Evolutionary conservation across 192 early-diverging fungal genomes (phyloP), one percentile per base, ranked within the genome.

Genomic region (Chytriomyces sp.): DNA sequence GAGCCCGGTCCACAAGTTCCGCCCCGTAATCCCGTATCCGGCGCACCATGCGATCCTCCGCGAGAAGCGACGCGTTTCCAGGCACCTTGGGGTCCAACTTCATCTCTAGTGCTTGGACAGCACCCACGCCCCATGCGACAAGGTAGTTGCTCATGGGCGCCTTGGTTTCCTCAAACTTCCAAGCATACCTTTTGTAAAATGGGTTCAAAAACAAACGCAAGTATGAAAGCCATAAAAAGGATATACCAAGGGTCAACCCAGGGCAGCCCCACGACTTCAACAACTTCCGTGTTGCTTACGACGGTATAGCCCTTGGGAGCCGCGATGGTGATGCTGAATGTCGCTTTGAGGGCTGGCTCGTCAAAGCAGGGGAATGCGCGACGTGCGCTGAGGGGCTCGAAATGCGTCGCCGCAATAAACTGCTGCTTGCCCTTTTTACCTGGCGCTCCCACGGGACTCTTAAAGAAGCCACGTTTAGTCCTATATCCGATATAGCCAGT

Each of bases 281-380:
- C 77, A 26, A 81, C 64, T 30, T 58, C 78, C 80, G 81, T 86
- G 64, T 89, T 89, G n/a, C 83, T 85, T 4, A 89, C 54, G 25
- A 82, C 85, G 6, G 67, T 71, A 58, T 77, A 76, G 2, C 62
- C 72, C n/a, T 64, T 60, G 12, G 58, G 63, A 7, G 75, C 84
- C 3, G 70, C 74, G 19, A 89, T 64, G 3, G 76, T 80, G 59
- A 89, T 64, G 2, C 78, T 72, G 64, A 89, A 89, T 5, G 75
- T 75, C 22, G 87, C 81, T 54, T 89, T 89, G 64, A 87, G 75
- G 22, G 78, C 78, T 14, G 88, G 88, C 76, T 89, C 82, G 52
- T 69, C 74, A 30, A 73, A 64, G 52, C 70, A 79, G 17, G 80
- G 80, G 56, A 80, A 81, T 8, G 80, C 80, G 5, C 59, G 38